Base-by-base conservation (phyloP, 106 monocot genomes). In the Dendrobium chrysotoxum region DNA sequence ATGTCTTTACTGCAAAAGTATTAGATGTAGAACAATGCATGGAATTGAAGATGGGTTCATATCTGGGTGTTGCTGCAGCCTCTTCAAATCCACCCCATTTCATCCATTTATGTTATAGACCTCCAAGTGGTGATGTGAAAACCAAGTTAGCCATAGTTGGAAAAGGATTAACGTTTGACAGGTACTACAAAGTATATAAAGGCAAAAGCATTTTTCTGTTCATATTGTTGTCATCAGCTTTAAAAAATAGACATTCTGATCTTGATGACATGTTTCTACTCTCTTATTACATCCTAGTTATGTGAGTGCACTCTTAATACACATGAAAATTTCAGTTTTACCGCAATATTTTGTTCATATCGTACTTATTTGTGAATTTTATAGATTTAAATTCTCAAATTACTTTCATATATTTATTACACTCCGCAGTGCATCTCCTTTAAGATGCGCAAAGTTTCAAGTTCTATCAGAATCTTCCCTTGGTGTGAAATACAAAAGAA, bases 1-100 rank as follows among this genome's bases (percentile, higher is more conserved):
- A 95, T 72, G 94, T 95, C 67, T 66, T 95, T 75, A 92, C 91
- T 31, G 91, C 90, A 53, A 92, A 87, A 17, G 88, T 91, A 85
- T 82, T 95, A 84, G 90, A 95, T 81, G 88, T 45, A 30, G 82
- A 92, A 18, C 88, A 95, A 55, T 95, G 94, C 81, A 80, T 79
- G 72, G 91, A 95, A 76, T 75, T 95, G 75, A 95, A 90, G 85
- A 95, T 95, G 94, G 94, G 94, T 74, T 91, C 94, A 58, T 95
- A 95, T 79, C 72, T 95, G 53, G 94, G 82, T 64, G 94, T 95
- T 81, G 89, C 87, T 76, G 91, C 94, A 74, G 94, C 94, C 44
- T 95, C 94, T 79, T 40, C 91, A 57, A 95, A 95, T 42, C 90
- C 88, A 3, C 94, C 94, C 66, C 83, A 83, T 77, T 95, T 95